Evolutionary conservation across 805 yeast genomes (phyloP), one percentile per base, ranked within the genome.

Genomic region (Diddensiella transvaalensis): DNA sequence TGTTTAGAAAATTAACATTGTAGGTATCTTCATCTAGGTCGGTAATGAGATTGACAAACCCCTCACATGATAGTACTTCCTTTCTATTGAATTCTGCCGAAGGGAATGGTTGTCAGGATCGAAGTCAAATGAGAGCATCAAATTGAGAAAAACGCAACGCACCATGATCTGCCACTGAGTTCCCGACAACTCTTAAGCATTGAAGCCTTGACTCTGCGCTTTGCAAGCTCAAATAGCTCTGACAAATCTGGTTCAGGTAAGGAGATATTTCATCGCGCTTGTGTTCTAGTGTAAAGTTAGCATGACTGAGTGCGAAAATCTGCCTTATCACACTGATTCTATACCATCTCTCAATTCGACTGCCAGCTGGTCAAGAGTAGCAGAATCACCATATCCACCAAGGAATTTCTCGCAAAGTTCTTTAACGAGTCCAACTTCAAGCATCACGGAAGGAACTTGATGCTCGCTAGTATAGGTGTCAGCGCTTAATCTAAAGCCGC

Each of bases 131-230:
- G 8, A 8, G 32, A 26, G 32, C 8, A 26, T 13, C 32, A 26
- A 8, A 8, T 26, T 26, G 15, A 6, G 38, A 18, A 6, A 35
- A 40, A 6, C n/a, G 2, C 26, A 15, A 45, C 40, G 10, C 15
- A 47, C 42, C 47, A 23, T 40, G 15, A 22, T 55, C 53, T 23
- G 59, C 57, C 6, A 55, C 48, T 3, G 57, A 47, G 30, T 55
- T 55, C 17, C 49, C 57, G 6, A 55, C 17, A 3, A 51, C 37
- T 10, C 48, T 32, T 6, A 39, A 21, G 30, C 37, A 18, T 8
- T 39, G 42, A 22, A 8, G 19, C 33, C 42, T 39, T 13, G 18
- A 8, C 38, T 39, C 36, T 37, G 19, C 6, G n/a, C 18, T 15
- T 15, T 6, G 13, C 13, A 10, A 10, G n/a, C 8, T 6, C 10